Evolutionary conservation across 2,329 filamentous ascomycete genomes (phyloP), one percentile per base, ranked within the genome.

Genomic region (Colletotrichum chrysophilum): DNA sequence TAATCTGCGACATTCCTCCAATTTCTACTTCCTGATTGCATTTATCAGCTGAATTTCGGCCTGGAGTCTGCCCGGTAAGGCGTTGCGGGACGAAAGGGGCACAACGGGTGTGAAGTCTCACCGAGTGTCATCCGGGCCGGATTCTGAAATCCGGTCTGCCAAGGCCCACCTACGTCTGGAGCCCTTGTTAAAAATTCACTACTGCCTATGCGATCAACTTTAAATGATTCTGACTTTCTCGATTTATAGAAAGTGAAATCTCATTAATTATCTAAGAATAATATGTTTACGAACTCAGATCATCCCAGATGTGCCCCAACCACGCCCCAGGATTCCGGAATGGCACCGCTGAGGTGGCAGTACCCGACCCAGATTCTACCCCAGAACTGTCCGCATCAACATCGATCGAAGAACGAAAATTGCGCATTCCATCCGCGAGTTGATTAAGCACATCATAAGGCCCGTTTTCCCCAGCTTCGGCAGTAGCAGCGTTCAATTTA

Each of bases 61-160:
- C 1, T 60, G n/a, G 1, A 28, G 34, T 68, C 6, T 21, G 26
- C 66, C 66, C 43, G 30, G 24, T 5, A 10, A 10, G 10, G n/a
- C 21, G 28, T 30, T 56, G 21, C 18, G 56, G 48, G 34, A 68
- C 14, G 9, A 24, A 32, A 24, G 21, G 21, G 3, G 10, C 6
- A 12, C 16, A 1, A 10, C 66, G 66, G 66, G 36, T 10, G 18
- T 68, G 55, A 34, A 43, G 34, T 68, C 66, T 21, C 4, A 26
- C 66, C 66, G 66, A 68, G 3, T 18, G 48, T 38, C 14, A 24
- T 60, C 55, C 10, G 16, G 67, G 24, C 16, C 67, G 67, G 67
- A 70, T 30, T 70, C 67, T 52, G 67, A 70, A 70, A 70, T 60
- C 67, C 67, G 56, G 38, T 64, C 56, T 13, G 12, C 10, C 65